Percentiles rank a stretch among this genome's conserved stretches.
Conservation (phyloP, 257 asterid genomes). For the Solanum pennellii region DNA sequence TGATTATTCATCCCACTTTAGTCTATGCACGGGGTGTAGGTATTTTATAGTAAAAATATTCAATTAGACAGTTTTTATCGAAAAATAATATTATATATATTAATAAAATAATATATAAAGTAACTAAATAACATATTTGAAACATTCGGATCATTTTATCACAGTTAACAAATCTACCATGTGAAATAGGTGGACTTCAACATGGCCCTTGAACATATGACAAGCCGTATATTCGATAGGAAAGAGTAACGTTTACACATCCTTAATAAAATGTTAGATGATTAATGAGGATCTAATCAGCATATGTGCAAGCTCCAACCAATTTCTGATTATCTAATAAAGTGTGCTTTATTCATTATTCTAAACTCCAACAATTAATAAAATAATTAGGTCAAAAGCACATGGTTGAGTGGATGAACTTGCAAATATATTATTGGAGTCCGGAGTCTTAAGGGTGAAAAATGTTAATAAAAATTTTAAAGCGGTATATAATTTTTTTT, state of each 20-base stretch:
- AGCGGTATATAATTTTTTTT: no score
- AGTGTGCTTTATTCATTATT: not conserved
- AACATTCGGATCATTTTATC: not conserved
- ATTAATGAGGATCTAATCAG: not conserved
- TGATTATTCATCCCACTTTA: no score
- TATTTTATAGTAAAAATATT: accelerated
- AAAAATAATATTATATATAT: no score
- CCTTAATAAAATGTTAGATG: not conserved
- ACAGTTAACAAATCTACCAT: not conserved
- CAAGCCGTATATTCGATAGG: not conserved
- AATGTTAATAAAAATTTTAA: no score
- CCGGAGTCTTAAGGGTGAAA: no score
- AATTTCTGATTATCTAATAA: not conserved
- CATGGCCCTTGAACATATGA: not conserved
- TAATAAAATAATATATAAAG: no score
- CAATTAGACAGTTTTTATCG: accelerated
- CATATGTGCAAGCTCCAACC: not conserved
- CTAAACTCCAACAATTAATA: not conserved
- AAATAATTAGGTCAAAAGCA: not conserved
- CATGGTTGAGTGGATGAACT: not conserved
- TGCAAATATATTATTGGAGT: not conserved
- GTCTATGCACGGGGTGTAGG: accelerated
- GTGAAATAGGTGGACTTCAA: not conserved
- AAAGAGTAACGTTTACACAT: not conserved
- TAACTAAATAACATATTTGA: no score